Evolutionary conservation across 2,329 filamentous ascomycete genomes (phyloP), one percentile per base, ranked within the genome.

Genomic region (Paradendryphiella salina): DNA sequence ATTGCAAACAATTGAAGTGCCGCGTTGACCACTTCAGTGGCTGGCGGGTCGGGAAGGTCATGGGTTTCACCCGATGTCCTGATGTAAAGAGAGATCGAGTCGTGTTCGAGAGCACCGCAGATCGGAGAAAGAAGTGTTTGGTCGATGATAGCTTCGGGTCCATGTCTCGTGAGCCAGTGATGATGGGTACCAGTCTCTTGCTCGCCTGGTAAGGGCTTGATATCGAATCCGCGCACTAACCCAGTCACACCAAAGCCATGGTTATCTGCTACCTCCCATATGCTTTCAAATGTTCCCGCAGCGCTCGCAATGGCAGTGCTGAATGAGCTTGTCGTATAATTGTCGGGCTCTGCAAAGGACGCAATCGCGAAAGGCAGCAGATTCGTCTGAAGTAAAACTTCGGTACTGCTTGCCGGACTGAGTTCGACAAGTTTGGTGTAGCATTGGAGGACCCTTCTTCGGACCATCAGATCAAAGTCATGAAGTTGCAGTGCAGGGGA

Each of bases 221-320:
- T 79, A 45, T 87, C 83, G 67, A 94, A 91, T 0, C 90, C 89
- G 17, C 84, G 81, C 1, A 96, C 85, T 17, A 97, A 77, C 1
- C 92, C 90, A 8, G 90, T 96, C 13, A 99, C 87, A 2, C 95
- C 94, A 72, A 96, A 97, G 1, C 92, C 93, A 63, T 87, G 92
- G 67, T 97, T 97, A 71, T 99, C 94, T 7, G 86, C 88, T 5
- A 96, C 84, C 56, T 97, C 93, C 94, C 94, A 99, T 32, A 99
- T 84, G 0, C 86, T 92, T 64, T 99, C 94, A 65, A 97, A 96
- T 2, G 85, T 88, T 5, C 89, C 90, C 1, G 91, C 89, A 13
- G 92, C 89, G 60, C 87, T 94, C 14, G 93, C 93, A 65, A 99
- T 96, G 0, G 92, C 90, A 11, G 90, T 88, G 65, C 93, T 96